Evolutionary conservation across 768 basidiomycete species (phyloP).

Genomic region (Podaxis sp.): DNA sequence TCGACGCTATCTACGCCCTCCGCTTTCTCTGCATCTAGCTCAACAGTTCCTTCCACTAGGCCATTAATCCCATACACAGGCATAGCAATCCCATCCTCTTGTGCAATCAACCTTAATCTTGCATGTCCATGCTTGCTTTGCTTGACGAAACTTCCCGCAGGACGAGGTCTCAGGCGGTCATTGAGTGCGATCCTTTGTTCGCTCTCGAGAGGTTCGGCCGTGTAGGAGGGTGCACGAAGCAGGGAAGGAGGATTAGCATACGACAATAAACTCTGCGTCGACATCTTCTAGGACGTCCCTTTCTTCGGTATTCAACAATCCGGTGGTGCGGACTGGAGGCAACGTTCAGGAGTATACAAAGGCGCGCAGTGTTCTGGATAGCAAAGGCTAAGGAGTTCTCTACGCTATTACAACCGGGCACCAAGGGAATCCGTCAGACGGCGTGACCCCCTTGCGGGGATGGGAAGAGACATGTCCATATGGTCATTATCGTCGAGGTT

Average conservation of each 20-base stretch:
- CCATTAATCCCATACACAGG: slow-evolving; percentile 59
- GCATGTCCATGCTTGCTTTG: slow-evolving; percentile 54
- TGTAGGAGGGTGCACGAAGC: slow-evolving; percentile 47
- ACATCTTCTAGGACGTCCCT: slow-evolving; percentile 38
- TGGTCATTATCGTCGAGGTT: neutral
- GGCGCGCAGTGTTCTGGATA: neutral
- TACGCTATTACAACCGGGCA: neutral
- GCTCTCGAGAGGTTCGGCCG: slow-evolving; percentile 49
- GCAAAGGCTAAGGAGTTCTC: neutral
- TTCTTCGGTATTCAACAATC: neutral
- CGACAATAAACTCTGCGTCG: slow-evolving; percentile 51
- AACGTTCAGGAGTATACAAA: neutral
- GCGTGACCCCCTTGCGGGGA: neutral
- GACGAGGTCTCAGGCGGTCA: slow-evolving; percentile 37
- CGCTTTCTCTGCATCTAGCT: slow-evolving; percentile 43
- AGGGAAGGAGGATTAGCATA: slow-evolving; percentile 41
- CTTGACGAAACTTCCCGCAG: slow-evolving; percentile 55
- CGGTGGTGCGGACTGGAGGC: neutral
- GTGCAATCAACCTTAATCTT: slow-evolving; percentile 50
- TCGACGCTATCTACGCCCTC: slow-evolving; percentile 62
- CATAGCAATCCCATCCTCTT: slow-evolving; percentile 47
- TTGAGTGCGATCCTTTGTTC: slow-evolving; percentile 55
- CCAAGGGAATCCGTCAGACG: neutral
- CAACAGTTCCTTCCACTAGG: slow-evolving; percentile 54
- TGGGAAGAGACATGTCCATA: slow-evolving; percentile 4